A percentile compares a stretch with the other conserved stretches of the same genome.
Conservation (phyloP, 306 rosid genomes). For the Trichosanthes cucumerina region DNA sequence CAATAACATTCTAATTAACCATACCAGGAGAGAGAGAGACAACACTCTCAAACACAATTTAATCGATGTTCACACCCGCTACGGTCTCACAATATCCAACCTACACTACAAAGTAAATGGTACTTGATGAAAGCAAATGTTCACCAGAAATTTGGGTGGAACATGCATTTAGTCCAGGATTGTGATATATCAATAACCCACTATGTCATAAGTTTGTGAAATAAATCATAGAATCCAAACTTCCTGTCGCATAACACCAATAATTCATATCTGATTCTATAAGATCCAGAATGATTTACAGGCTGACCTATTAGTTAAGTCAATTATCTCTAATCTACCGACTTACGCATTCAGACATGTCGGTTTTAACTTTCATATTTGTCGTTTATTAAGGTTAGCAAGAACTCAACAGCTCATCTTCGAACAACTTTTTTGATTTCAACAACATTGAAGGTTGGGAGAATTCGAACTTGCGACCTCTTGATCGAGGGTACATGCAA, state of each 20-base stretch:
- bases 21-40: not conserved
- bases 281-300: not conserved
- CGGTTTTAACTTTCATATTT: not conserved
- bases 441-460: no score
- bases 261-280: not conserved
- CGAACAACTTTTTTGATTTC: no score
- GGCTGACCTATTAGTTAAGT: not conserved
- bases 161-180: not conserved
- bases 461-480: no score
- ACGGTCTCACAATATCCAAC: not conserved
- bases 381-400: not conserved
- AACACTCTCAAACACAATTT: not conserved
- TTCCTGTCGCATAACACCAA: not conserved
- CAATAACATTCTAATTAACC: not conserved
- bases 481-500: no score
- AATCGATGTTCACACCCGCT: not conserved
- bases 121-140: not conserved
- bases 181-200: not conserved
- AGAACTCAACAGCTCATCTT: not conserved
- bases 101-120: not conserved
- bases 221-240: not conserved
- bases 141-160: not conserved
- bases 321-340: not conserved
- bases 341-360: not conserved
- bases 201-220: not conserved